These are phyloP conservation scores for Camelina hispida DNA, from an alignment of 345 rosid species.

Conservation along the genomic window DNA sequence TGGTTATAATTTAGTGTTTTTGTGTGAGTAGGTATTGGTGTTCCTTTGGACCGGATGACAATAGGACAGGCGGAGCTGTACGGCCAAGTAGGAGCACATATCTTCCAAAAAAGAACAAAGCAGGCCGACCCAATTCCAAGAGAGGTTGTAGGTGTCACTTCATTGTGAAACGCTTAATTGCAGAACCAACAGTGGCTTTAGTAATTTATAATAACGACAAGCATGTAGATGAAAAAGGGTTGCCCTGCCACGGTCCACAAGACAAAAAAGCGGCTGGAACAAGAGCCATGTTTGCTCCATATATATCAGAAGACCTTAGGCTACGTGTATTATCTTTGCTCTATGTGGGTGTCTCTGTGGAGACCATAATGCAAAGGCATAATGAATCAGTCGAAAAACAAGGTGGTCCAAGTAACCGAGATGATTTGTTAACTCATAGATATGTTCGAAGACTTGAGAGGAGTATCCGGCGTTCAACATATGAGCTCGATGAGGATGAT, in stretches of 20 bases:
- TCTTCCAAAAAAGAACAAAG: slow-evolving; percentile 81
- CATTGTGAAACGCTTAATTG: slow-evolving; percentile 90
- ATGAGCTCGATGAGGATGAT: slow-evolving; percentile 82
- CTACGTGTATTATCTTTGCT: slow-evolving; percentile 86
- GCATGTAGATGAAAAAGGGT: slow-evolving; percentile 87
- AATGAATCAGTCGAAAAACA: slow-evolving; percentile 90
- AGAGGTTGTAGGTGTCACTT: slow-evolving; percentile 98
- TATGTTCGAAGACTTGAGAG: slow-evolving; percentile 92
- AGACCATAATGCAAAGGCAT: slow-evolving; percentile 95
- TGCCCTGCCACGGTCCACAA: slow-evolving; percentile 95
- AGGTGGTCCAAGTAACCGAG: slow-evolving; percentile 87
- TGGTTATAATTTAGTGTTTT: slow-evolving; percentile 19
- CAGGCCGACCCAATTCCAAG: slow-evolving; percentile 94
- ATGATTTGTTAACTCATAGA: slow-evolving; percentile 90
- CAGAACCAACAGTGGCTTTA: slow-evolving; percentile 88
- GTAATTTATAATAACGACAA: slow-evolving; percentile 86
- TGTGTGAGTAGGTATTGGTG: slow-evolving; percentile 86
- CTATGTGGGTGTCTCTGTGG: slow-evolving; percentile 92
- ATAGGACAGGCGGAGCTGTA: slow-evolving; percentile 81
- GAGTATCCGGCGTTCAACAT: slow-evolving; percentile 81
- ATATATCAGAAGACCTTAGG: slow-evolving; percentile 95
- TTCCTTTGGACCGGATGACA: slow-evolving; percentile 98
- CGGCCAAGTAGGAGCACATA: slow-evolving; percentile 88
- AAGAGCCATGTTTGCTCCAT: slow-evolving; percentile 96
- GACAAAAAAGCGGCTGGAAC: slow-evolving; percentile 96